Base-by-base conservation (phyloP, 2,329 filamentous ascomycete genomes). In the Aureobasidium sp. region DNA sequence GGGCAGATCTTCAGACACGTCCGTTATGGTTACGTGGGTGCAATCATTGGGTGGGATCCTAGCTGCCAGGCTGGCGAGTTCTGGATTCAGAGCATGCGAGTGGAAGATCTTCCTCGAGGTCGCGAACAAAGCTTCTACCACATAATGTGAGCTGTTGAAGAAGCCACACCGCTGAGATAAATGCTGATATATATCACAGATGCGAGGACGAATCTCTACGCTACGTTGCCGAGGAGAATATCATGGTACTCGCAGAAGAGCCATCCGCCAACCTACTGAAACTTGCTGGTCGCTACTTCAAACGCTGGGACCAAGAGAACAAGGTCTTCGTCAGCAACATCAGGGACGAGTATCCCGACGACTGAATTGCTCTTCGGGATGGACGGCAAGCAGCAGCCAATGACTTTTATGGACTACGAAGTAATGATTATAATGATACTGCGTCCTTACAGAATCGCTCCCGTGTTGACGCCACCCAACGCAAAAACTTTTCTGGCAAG, bases 11-110 rank as follows among this genome's bases (percentile, higher is more conserved):
- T 97, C 71, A 82, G 81, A 52, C 94, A 99, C 74, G 85, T 81
- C 64, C 83, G 91, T 49, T 96, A 94, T 71, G 78, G 82, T 22
- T 96, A 93, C 72, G 78, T 86, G 53, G 92, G 88, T 19, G 82
- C 95, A 29, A 89, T 99, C 63, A 90, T 88, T 15, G 92, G 92
- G n/a, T 99, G 93, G 92, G 86, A 89, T 54, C 76, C 77, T 17
- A 78, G 80, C 65, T 87, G 81, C 69, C 81, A 76, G 60, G 81
- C 79, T 12, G 77, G 79, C 56, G 85, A 86, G 67, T 79, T 79
- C 63, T 88, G 81, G 86, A 87, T 84, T 70, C 77, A 79, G 70
- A 79, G 81, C 66, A 87, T 86, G 81, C 76, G 79, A 50, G 83
- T 89, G 11, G 85, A 88, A 72, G 76, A 74, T 27, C 73, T 87